Percentiles rank a stretch among this genome's conserved stretches.
Evolutionary conservation across 768 basidiomycete species (phyloP).

Genomic region (Trametes cubensis): DNA sequence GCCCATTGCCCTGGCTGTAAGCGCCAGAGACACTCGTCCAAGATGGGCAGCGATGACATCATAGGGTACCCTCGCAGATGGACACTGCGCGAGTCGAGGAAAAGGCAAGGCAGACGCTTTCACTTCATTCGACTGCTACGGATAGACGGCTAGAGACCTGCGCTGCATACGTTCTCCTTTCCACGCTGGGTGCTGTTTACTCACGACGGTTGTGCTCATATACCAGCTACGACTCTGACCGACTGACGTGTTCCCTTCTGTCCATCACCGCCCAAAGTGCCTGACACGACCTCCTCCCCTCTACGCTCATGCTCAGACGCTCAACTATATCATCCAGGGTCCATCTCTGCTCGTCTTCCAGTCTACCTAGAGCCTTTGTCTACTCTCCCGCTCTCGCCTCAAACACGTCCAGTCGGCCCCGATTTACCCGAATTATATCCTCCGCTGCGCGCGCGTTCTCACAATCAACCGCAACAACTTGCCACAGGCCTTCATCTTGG

Average conservation of each 20-base stretch:
- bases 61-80: not conserved
- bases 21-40: no score
- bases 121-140: not conserved
- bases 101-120: not conserved
- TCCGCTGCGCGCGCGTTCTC: slow-evolving; percentile 11
- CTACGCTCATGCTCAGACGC: slow-evolving; percentile 20
- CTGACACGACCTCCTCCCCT: slow-evolving; percentile 2
- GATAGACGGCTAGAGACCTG: not conserved
- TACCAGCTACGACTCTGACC: not conserved
- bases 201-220: slow-evolving; percentile 1
- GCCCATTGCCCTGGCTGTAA: no score
- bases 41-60: not conserved
- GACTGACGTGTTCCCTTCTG: slow-evolving; percentile 1
- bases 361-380: not conserved
- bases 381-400: no score
- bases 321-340: slow-evolving; percentile 6
- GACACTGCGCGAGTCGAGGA: not conserved
- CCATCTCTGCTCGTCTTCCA: slow-evolving; percentile 3
- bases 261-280: slow-evolving; percentile 4
- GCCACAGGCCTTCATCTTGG: not conserved
- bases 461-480: not conserved
- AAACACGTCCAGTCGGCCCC: not conserved
- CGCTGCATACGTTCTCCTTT: not conserved
- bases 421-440: slow-evolving; percentile 11
- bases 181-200: not conserved